A percentile compares a stretch with the other conserved stretches of the same genome.
These are phyloP conservation scores for Phlebopus sp. DNA, from an alignment of 1,284 basidiomycete species.

Conservation along the genomic window DNA sequence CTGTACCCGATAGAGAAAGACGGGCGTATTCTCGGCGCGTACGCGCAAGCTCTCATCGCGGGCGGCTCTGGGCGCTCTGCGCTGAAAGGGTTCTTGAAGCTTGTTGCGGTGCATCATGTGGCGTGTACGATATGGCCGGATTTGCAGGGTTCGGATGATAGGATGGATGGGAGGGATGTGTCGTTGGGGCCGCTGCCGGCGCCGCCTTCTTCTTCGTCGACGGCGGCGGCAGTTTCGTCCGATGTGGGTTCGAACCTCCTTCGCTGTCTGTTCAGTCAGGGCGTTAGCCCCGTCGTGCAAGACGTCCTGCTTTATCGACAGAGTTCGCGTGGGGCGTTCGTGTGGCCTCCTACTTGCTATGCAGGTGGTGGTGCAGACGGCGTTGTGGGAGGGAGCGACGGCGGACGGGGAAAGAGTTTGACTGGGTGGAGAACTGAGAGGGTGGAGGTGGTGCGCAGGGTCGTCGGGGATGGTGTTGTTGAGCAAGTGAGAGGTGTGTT, in stretches of 20 bases:
- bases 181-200: no score
- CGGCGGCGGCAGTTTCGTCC: no score
- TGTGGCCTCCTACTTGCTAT: constrained; percentile 39
- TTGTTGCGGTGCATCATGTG: constrained; percentile 79
- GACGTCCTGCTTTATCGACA: constrained; percentile 53
- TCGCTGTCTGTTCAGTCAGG: no score
- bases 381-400: no score
- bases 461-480: no score
- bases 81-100: constrained; percentile 61
- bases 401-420: no score
- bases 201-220: no score
- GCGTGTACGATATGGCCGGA: constrained; percentile 76
- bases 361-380: constrained; percentile 8
- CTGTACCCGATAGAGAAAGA: constrained; percentile 73
- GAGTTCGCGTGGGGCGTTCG: constrained; percentile 18
- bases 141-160: constrained; percentile 23
- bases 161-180: background rate
- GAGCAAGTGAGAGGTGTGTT: no score
- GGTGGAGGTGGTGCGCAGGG: no score
- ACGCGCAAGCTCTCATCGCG: constrained; percentile 51
- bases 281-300: constrained; percentile 32
- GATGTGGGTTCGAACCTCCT: no score
- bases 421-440: no score
- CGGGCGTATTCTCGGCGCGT: constrained; percentile 62
- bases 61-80: constrained; percentile 21